phyloP scores from a whole-genome alignment of 2,329 filamentous ascomycete species.

The Colletotrichum sublineola region DNA sequence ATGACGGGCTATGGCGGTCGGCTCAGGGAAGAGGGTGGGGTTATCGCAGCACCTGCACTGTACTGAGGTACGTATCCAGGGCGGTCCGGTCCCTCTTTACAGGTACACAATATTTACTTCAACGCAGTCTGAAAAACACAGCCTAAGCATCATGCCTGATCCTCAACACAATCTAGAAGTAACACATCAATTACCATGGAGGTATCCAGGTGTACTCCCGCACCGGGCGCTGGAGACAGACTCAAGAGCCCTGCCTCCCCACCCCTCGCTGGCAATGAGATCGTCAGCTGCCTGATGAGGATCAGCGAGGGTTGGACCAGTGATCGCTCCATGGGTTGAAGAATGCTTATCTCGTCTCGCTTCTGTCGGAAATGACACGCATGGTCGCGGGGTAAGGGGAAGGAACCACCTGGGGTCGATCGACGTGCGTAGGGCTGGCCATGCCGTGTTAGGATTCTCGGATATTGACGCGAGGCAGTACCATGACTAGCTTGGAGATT shows the following conservation, averaged over 20 bases:
- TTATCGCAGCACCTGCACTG: not conserved
- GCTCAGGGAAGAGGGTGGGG: not conserved
- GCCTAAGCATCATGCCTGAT: too few species aligned
- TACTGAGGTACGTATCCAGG: not conserved
- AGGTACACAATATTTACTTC: too few species aligned
- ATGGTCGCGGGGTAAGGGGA: not conserved
- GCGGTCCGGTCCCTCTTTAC: too few species aligned
- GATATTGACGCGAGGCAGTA: not conserved
- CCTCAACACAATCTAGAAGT: too few species aligned
- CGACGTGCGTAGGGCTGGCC: not conserved
- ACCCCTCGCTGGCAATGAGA: not conserved
- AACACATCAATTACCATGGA: too few species aligned
- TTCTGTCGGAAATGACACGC: constrained; percentile 1
- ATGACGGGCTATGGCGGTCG: not conserved
- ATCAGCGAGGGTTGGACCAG: constrained; percentile 7
- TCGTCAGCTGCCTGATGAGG: constrained; percentile 4
- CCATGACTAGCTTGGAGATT: not conserved
- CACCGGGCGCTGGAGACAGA: not conserved
- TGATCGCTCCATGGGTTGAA: not conserved
- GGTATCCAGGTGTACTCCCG: too few species aligned
- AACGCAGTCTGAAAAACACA: too few species aligned
- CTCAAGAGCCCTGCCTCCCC: not conserved
- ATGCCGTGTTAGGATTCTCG: not conserved
- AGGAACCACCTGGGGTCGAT: not conserved
- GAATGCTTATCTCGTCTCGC: constrained; percentile 6